Conservation (phyloP, 1,284 basidiomycete species). For the Chalciporus piperatoides region DNA sequence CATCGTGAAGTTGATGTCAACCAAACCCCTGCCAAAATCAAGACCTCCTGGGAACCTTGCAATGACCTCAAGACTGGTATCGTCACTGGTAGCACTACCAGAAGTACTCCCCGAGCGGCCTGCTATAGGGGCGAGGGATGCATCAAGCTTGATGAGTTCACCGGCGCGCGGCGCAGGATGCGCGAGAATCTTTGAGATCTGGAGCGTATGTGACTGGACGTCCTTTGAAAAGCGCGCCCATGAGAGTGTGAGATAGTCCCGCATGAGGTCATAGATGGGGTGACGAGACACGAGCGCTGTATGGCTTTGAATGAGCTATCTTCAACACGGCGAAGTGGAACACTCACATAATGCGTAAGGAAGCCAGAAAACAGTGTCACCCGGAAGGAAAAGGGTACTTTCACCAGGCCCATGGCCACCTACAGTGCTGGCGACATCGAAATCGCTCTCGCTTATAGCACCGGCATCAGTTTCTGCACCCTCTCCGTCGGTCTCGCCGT, state of each 20-base stretch:
- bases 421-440: slow-evolving; percentile 69
- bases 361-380: slow-evolving; percentile 89
- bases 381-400: slow-evolving; percentile 80
- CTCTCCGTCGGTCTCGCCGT: slow-evolving; percentile 65
- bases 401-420: slow-evolving; percentile 74
- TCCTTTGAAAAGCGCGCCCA: slow-evolving; percentile 94
- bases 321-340: slow-evolving; percentile 1
- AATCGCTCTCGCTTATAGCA: slow-evolving; percentile 78
- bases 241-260: slow-evolving; percentile 87
- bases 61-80: slow-evolving; percentile 76
- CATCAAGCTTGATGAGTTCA: slow-evolving; percentile 78
- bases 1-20: slow-evolving; percentile 91
- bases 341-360: slow-evolving; percentile 86
- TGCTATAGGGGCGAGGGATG: slow-evolving; percentile 38
- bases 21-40: slow-evolving; percentile 78
- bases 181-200: slow-evolving; percentile 79
- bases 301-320: slow-evolving; percentile 7
- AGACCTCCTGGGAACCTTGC: slow-evolving; percentile 82
- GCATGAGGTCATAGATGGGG: slow-evolving; percentile 91
- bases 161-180: slow-evolving; percentile 85
- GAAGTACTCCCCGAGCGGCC: slow-evolving; percentile 18
- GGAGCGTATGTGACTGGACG: slow-evolving; percentile 81
- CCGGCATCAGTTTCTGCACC: slow-evolving; percentile 70
- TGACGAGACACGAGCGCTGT: slow-evolving; percentile 83
- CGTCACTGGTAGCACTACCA: slow-evolving; percentile 51